These are phyloP conservation scores for Penicillium sp. DNA, from an alignment of 2,329 filamentous ascomycete genomes.

Conservation along the genomic window DNA sequence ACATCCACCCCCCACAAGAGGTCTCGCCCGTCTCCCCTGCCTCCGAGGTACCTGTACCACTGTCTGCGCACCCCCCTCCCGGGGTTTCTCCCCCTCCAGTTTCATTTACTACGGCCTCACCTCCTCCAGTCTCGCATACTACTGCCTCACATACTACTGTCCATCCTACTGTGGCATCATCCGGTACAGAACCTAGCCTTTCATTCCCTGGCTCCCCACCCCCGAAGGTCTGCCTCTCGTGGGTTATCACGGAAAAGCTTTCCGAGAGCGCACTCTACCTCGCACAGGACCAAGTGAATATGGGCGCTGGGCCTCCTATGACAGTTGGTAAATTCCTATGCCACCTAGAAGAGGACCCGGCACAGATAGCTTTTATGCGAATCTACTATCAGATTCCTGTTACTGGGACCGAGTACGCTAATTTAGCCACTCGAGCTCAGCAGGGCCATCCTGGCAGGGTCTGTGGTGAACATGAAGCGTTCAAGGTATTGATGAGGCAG, in stretches of 20 bases:
- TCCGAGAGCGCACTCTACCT: conserved; percentile 16
- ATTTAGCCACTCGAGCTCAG: neutral
- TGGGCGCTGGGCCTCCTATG: conserved; percentile 15
- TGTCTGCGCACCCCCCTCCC: neutral
- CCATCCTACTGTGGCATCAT: neutral
- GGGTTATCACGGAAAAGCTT: conserved; percentile 24
- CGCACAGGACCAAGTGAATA: conserved; percentile 17
- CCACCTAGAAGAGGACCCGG: conserved; percentile 17
- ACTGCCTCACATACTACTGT: neutral
- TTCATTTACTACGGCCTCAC: neutral
- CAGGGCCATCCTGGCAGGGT: neutral
- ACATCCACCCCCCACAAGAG: neutral
- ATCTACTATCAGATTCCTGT: too few species aligned
- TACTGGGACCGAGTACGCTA: neutral
- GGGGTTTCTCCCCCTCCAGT: neutral
- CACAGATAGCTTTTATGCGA: conserved; percentile 11
- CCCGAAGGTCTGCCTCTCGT: conserved; percentile 12
- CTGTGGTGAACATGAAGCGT: neutral
- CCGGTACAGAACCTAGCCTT: neutral
- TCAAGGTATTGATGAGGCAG: neutral
- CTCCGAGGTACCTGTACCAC: neutral
- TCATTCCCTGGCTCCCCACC: neutral
- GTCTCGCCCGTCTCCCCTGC: neutral
- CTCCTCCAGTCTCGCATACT: neutral
- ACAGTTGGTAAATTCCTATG: conserved; percentile 27